Base-by-base conservation (phyloP, 129 eudicot species). In the Arctium lappa region DNA sequence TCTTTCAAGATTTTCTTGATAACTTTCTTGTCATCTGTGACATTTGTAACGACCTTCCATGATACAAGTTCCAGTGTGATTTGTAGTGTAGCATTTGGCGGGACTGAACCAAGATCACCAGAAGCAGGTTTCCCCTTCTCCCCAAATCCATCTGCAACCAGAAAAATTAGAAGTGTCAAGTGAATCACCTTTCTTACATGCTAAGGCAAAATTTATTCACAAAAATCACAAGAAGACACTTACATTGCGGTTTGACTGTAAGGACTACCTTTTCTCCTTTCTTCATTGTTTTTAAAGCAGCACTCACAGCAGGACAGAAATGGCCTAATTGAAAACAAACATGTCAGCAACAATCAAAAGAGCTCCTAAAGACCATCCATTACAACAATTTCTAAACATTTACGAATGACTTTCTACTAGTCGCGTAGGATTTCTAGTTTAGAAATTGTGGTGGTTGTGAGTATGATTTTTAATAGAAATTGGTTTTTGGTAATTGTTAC, bases 241-340 rank as follows among this genome's bases (percentile, higher is more conserved):
- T 86, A 96, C 99, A 96, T 75, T 93, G 98, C 5, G 97, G 99
- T 74, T 90, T 96, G 16, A 91, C 99, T 0, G 91, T 83, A 27
- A 96, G 91, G 13, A 89, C 77, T 65, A 82, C 98, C 80, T 89
- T 91, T 81, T 96, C 98, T 38, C 99, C 99, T 83, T 93, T 96
- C 93, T 96, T 96, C 99, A 96, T 96, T 12, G 99, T 96, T 74
- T 93, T 96, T 32, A 96, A 89, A 65, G 99, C 99, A 84, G 84
- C 94, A 9, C 94, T 82, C 31, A 96, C 30, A 16, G 97, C 98
- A 85, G 99, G 93, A 40, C 99, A 96, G 33, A 96, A 92, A 60
- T 89, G 94, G 18, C 98, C 99, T 93, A 69, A 72, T 50, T 27
- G 29, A 13, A 76, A 44, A 34, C 13, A 69, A 38, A 65, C 22